A percentile compares a stretch with the other conserved stretches of the same genome.
These are phyloP conservation scores for Trichosporon sp. DNA, from an alignment of 1,284 basidiomycete genomes.

Conservation along the genomic window DNA sequence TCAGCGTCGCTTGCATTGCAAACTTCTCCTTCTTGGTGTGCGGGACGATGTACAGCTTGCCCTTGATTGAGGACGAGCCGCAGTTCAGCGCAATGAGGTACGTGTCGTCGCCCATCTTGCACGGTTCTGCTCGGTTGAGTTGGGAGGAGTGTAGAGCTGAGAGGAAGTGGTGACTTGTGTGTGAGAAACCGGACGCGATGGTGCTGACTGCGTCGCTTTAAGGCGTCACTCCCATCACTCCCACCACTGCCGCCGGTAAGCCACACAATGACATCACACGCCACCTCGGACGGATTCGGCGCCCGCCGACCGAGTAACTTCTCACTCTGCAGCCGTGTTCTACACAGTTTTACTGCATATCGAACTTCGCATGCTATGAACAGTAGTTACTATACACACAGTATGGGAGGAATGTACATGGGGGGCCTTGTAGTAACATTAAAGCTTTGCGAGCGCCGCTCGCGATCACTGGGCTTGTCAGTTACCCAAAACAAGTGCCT, in stretches of 20 bases:
- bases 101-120: slow-evolving; percentile 4
- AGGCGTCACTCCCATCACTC: neutral
- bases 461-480: neutral
- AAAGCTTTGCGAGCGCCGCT: neutral
- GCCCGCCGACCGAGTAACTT: too few relatives aligned
- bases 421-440: neutral
- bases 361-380: neutral
- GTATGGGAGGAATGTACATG: neutral
- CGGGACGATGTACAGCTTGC: slow-evolving; percentile 42
- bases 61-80: slow-evolving; percentile 49
- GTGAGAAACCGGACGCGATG: neutral
- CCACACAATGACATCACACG: neutral
- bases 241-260: slow-evolving; percentile 1
- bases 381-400: neutral
- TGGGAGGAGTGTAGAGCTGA: neutral
- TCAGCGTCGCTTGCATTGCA: slow-evolving; percentile 25
- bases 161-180: too few relatives aligned
- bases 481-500: neutral
- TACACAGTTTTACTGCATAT: neutral
- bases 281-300: neutral
- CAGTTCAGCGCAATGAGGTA: slow-evolving; percentile 49
- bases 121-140: slow-evolving; percentile 1
- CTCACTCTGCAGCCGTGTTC: neutral
- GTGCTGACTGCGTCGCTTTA: neutral
- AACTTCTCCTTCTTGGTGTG: slow-evolving; percentile 15